phyloP scores from a whole-genome alignment of 129 eudicot genomes.

The Tanacetum coccineum region DNA sequence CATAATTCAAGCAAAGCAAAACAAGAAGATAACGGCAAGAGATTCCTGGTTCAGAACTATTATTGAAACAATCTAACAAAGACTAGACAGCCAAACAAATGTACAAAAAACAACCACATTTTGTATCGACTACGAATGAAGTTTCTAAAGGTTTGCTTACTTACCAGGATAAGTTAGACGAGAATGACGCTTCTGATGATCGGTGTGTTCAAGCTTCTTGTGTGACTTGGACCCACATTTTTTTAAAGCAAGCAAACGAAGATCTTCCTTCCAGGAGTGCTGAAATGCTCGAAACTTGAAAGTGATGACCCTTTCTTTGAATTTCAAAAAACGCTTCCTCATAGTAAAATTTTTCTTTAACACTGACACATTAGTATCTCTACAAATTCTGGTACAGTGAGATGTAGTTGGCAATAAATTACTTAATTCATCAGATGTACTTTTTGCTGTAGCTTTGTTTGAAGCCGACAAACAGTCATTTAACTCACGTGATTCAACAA shows the following conservation, averaged over 20 bases:
- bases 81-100: neutral
- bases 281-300: constrained; percentile 66
- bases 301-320: constrained; percentile 62
- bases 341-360: constrained; percentile 40
- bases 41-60: no score
- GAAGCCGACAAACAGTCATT: constrained; percentile 37
- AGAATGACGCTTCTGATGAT: constrained; percentile 58
- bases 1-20: no score
- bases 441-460: constrained; percentile 51
- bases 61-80: no score
- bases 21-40: no score
- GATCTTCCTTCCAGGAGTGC: constrained; percentile 78
- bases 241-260: constrained; percentile 53
- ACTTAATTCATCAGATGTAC: constrained; percentile 44
- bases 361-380: constrained; percentile 18
- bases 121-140: no score
- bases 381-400: constrained; percentile 18
- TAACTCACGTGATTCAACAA: constrained; percentile 20
- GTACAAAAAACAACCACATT: neutral
- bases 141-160: neutral
- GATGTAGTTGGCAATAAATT: constrained; percentile 47
- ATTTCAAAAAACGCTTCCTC: constrained; percentile 52
- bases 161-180: constrained; percentile 67
- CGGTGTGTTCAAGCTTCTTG: constrained; percentile 53
- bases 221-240: constrained; percentile 56